Evolutionary conservation across 2,329 filamentous ascomycete genomes (phyloP).

Genomic region (Elsinoe batatas): DNA sequence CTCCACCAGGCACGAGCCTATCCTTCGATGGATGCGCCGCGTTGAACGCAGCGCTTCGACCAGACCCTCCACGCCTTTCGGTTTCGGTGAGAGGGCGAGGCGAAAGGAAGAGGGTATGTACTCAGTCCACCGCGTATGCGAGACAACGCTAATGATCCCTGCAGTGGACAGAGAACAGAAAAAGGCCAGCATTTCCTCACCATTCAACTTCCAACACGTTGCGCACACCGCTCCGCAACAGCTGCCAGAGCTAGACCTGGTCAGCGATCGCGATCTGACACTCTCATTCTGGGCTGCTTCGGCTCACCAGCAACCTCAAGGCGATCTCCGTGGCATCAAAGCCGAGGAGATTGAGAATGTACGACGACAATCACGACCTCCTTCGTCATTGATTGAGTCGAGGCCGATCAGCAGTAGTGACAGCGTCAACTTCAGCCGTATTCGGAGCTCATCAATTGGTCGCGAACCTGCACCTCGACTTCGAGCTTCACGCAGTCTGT

Average conservation of each 20-base stretch:
- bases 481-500: constrained; percentile 15
- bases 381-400: not conserved
- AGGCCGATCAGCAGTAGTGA: not conserved
- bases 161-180: constrained; percentile 24
- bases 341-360: constrained; percentile 35
- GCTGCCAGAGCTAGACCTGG: constrained; percentile 42
- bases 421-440: constrained; percentile 5
- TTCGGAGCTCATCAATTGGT: constrained; percentile 3
- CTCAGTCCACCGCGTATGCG: not conserved
- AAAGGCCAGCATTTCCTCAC: constrained; percentile 48
- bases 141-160: not conserved
- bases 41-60: constrained; percentile 13
- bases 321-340: constrained; percentile 43
- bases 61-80: constrained; percentile 10
- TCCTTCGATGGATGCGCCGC: constrained; percentile 16
- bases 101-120: constrained; percentile 3
- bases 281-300: constrained; percentile 45
- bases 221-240: constrained; percentile 49
- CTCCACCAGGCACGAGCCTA: constrained; percentile 13
- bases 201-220: constrained; percentile 56
- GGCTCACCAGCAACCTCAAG: constrained; percentile 41
- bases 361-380: constrained; percentile 7
- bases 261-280: constrained; percentile 42
- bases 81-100: not conserved
- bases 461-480: not conserved